Evolutionary conservation across 768 basidiomycete species (phyloP), one percentile per base, ranked within the genome.

Genomic region (Pisolithus orientalis): DNA sequence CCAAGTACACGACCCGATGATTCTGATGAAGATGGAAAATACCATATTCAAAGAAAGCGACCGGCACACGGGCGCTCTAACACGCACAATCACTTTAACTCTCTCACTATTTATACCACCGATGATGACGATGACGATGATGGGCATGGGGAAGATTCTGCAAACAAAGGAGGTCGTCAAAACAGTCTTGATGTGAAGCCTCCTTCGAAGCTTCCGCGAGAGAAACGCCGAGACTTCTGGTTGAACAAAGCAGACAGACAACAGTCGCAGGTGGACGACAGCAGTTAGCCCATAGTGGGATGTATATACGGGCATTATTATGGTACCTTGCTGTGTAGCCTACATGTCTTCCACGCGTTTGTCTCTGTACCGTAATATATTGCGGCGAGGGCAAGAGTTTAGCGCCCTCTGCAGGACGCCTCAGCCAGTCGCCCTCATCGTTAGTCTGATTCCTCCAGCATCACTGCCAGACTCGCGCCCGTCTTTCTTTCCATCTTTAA

Each of bases 1-100:
- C 50, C 44, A 8, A 50, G 5, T 40, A 55, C 55, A 34, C 34
- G 34, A 37, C 49, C 55, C 25, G 54, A 42, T 24, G 65, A 71
- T 39, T 66, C 72, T 13, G 77, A 80, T n/a, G 84, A 82, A 52
- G 73, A 70, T 4, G 84, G 85, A 40, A 76, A 80, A 49, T 84
- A 84, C 63, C 69, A 68, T 50, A 80, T 83, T 52, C 72, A 72
- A 45, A 70, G 70, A 52, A 75, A 74, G 51, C 76, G 75, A 9
- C 70, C 75, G 11, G 72, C 66, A 61, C 80, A 82, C 61, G 74
- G 76, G 40, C 69, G 72, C 50, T 73, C 65, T 54, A 75, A 67
- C 14, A 78, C 71, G n/a, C 57, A 54, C 25, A 50, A 57, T 39
- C 53, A 58, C 47, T 68, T 70, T 51, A 71, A 75, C 62, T 56